Base-by-base conservation (phyloP, 2,329 filamentous ascomycete genomes). In the Fonsecaea nubica region DNA sequence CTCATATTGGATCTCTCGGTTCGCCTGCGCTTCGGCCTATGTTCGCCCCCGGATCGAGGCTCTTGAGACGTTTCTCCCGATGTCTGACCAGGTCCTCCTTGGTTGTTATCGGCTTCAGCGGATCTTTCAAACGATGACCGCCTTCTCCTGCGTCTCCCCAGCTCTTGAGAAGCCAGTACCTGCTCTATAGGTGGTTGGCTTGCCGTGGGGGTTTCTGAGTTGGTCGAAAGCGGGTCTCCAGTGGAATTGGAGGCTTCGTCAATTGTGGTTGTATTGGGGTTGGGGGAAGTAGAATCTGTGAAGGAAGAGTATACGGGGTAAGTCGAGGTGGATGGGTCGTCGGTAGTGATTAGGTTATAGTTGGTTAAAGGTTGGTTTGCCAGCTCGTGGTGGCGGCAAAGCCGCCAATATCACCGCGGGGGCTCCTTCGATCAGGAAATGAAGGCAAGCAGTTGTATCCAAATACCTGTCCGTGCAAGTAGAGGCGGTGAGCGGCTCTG, bases 361-460 rank as follows among this genome's bases (percentile, higher is more conserved):
- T 81, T 79, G 77, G 80, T 82, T 80, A 85, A 82, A 77, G 76
- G 82, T 83, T 87, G 85, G 87, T 90, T 85, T 85, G 89, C 90
- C 90, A 92, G 89, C 85, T 88, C 89, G 88, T 87, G 81, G 79
- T 79, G 80, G 81, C 81, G 82, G 84, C 80, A 80, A 69, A 76
- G 79, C 79, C 82, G 74, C 75, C 71, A 33, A 50, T 64, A 59
- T 70, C 67, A 67, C 66, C 54, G 63, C 63, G 58, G 67, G 55
- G 68, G 52, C 59, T 59, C 42, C 48, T 33, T 52, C 15, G 15
- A 35, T 38, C 8, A 18, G 33, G 48, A 18, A 61, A 50, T 9
- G 25, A 33, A 38, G 35, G 38, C 33, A 38, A n/a, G 32, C 58
- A 40, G n/a, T 18, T 10, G 33, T 35, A 48, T 62, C 25, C 18